These are phyloP conservation scores for Acorus calamus DNA, from an alignment of 106 monocot genomes.

Conservation along the genomic window DNA sequence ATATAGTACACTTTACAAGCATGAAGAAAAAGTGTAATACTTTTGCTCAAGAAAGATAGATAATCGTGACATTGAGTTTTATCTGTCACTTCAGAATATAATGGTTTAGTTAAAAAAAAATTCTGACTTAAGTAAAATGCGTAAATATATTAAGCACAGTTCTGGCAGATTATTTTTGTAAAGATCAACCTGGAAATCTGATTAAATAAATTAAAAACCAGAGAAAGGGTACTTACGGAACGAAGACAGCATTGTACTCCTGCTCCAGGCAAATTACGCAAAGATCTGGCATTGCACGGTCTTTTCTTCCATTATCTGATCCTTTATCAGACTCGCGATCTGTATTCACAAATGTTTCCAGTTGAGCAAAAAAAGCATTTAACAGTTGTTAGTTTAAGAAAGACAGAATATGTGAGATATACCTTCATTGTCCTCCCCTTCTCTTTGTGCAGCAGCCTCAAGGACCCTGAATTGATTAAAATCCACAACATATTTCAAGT, in stretches of 20 bases:
- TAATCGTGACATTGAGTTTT: too few relatives aligned
- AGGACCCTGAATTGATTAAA: slow-evolving; percentile 49
- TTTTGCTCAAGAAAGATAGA: too few relatives aligned
- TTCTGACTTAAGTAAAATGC: too few relatives aligned
- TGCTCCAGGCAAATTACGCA: slow-evolving; percentile 97
- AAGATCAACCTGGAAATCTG: too few relatives aligned
- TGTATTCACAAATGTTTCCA: background rate
- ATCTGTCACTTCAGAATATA: too few relatives aligned
- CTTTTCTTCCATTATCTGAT: slow-evolving; percentile 38
- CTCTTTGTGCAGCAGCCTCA: slow-evolving; percentile 67
- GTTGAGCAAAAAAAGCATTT: slow-evolving; percentile 1
- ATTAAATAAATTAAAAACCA: background rate
- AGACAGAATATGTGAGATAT: background rate
- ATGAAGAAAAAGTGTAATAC: too few relatives aligned
- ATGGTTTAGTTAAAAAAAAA: too few relatives aligned
- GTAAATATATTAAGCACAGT: too few relatives aligned
- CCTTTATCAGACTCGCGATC: slow-evolving; percentile 17
- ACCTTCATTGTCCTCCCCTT: slow-evolving; percentile 70
- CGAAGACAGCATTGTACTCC: slow-evolving; percentile 97
- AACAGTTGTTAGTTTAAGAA: background rate
- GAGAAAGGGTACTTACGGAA: slow-evolving; percentile 61
- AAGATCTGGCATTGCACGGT: slow-evolving; percentile 53
- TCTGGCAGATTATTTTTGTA: too few relatives aligned
- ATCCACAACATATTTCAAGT: background rate
- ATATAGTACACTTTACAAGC: too few relatives aligned